Conservation (phyloP, 108 stramenopile species). For the Cylindrotheca closterium region DNA sequence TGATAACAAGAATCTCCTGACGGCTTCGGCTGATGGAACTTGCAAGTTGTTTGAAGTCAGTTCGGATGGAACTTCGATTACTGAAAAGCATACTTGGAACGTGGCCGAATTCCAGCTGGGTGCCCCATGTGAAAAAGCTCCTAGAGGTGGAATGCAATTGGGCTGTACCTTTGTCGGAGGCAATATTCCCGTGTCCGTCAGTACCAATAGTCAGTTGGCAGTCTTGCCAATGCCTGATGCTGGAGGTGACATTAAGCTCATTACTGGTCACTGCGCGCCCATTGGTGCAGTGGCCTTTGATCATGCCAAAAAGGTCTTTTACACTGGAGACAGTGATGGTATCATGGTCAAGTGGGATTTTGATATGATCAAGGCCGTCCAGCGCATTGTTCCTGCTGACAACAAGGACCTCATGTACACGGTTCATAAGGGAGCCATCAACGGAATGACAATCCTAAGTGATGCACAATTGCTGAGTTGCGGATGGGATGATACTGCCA, state of each 20-base stretch:
- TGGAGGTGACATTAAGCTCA: constrained; percentile 32
- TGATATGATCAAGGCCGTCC: constrained; percentile 34
- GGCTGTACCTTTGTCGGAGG: constrained; percentile 74
- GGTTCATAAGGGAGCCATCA: constrained; percentile 75
- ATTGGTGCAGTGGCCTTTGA: constrained; percentile 84
- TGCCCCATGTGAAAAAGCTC: constrained; percentile 40
- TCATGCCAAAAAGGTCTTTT: constrained; percentile 46
- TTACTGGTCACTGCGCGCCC: constrained; percentile 83
- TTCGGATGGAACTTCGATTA: constrained; percentile 32
- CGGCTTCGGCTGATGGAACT: constrained; percentile 92
- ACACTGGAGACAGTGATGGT: constrained; percentile 92
- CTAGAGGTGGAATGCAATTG: constrained; percentile 70
- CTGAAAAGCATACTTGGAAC: constrained; percentile 65
- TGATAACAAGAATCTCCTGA: constrained; percentile 72
- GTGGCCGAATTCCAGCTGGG: constrained; percentile 40
- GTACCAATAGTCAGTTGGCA: constrained; percentile 84
- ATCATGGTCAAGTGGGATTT: constrained; percentile 86
- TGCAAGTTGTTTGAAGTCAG: constrained; percentile 67
- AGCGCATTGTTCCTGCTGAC: constrained; percentile 38
- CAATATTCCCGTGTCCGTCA: constrained; percentile 69
- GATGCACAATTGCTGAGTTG: constrained; percentile 61
- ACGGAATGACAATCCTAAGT: constrained; percentile 44
- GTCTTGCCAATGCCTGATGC: constrained; percentile 54
- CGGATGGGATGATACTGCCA: constrained; percentile 92
- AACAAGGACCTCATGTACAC: constrained; percentile 49